Percentiles rank a stretch among this genome's conserved stretches.
These are phyloP conservation scores for Escallonia rubra DNA, from an alignment of 129 eudicot genomes.

Conservation along the genomic window DNA sequence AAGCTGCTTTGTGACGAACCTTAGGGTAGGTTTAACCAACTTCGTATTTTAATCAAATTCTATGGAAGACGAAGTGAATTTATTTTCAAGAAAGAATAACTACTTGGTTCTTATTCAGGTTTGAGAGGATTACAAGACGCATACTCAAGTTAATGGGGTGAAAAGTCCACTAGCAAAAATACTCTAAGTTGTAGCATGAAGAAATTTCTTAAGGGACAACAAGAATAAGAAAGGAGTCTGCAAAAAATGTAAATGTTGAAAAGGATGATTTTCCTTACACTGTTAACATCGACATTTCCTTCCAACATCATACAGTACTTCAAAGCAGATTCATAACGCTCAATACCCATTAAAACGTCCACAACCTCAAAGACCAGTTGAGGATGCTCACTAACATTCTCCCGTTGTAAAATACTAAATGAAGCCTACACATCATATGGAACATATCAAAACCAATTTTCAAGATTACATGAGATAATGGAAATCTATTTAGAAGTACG, in stretches of 20 bases:
- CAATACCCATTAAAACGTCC: slow-evolving; percentile 45
- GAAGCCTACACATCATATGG: slow-evolving; percentile 46
- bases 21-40: too few relatives aligned
- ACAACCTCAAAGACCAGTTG: slow-evolving; percentile 55
- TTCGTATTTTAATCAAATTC: too few relatives aligned
- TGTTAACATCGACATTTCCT: slow-evolving; percentile 32
- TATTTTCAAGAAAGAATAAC: too few relatives aligned
- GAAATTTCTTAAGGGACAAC: background rate
- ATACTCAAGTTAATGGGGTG: background rate
- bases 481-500: background rate
- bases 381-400: slow-evolving; percentile 34
- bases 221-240: background rate
- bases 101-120: background rate
- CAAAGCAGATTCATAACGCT: slow-evolving; percentile 62
- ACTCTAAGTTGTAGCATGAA: background rate
- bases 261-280: slow-evolving; percentile 25
- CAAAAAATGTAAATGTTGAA: background rate
- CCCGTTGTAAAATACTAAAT: slow-evolving; percentile 47
- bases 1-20: too few relatives aligned
- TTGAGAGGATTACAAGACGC: background rate
- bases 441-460: background rate
- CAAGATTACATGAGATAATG: background rate
- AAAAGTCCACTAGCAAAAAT: background rate
- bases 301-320: slow-evolving; percentile 72
- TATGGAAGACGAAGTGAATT: too few relatives aligned